Percentiles rank a stretch among this genome's conserved stretches.
These are phyloP conservation scores for Chalaropsis thielavioides DNA, from an alignment of 2,329 filamentous ascomycete genomes.

Conservation along the genomic window DNA sequence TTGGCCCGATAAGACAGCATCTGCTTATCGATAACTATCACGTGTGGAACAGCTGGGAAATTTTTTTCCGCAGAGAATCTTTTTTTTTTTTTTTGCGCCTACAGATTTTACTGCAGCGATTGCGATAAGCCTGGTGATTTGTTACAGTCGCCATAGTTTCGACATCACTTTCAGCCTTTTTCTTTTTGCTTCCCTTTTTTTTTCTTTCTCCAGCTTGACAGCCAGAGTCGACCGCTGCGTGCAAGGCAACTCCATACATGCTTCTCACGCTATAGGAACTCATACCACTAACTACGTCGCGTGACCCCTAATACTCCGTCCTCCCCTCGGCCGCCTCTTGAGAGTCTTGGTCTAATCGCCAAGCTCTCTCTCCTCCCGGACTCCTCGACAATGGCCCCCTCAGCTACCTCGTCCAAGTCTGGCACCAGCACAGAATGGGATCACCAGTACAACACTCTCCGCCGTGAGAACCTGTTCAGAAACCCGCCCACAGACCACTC, in stretches of 20 bases:
- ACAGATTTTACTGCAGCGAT: neutral
- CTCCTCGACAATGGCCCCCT: constrained; percentile 13
- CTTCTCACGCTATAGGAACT: neutral
- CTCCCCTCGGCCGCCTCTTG: neutral
- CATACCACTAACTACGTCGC: neutral
- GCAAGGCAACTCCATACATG: neutral
- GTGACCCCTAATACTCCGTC: neutral
- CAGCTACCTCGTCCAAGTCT: constrained; percentile 7
- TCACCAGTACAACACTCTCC: constrained; percentile 69
- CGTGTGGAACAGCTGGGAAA: constrained; percentile 15
- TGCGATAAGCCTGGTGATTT: constrained; percentile 11
- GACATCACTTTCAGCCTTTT: neutral
- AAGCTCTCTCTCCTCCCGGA: constrained; percentile 9
- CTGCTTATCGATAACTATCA: constrained; percentile 18
- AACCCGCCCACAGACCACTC: constrained; percentile 77
- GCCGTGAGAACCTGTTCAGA: constrained; percentile 76
- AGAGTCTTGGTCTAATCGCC: constrained; percentile 8
- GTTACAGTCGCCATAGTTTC: neutral
- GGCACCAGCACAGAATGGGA: constrained; percentile 61
- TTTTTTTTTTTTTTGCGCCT: constrained; percentile 5
- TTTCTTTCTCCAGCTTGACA: neutral
- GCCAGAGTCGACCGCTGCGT: neutral
- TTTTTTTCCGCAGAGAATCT: constrained; percentile 14
- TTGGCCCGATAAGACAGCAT: constrained; percentile 12
- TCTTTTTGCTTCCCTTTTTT: neutral